Base-by-base conservation (phyloP, 805 yeast genomes). In the Lipomyces sp. region DNA sequence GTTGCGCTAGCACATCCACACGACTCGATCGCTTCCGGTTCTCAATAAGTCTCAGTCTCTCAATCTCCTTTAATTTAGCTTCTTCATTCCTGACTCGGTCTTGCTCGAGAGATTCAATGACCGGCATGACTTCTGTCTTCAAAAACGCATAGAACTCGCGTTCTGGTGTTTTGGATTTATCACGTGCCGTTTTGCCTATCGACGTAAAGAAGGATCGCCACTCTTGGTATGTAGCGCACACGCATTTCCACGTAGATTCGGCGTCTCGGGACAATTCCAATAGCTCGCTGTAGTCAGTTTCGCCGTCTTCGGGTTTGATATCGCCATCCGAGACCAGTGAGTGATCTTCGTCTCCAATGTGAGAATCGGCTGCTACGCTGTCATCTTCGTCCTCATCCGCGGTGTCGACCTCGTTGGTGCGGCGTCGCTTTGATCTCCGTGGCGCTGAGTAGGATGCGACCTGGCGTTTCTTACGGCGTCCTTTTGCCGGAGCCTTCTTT, bases 21-120 rank as follows among this genome's bases (percentile, higher is more conserved):
- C 80, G 75, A 24, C 77, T 72, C 0, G 78, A 75, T 35, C 77
- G 72, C 66, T 77, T 77, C 3, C 79, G 69, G 56, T 73, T 75
- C 37, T 77, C 78, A 50, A 71, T 72, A 11, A 74, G 33, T 5
- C 73, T 59, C 11, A 70, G 69, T 62, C 71, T 73, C 15, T 64
- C 69, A 18, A 78, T 71, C 33, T 69, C 73, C 51, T 69, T 63
- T 48, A 73, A 73, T 29, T 78, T 71, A 6, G 66, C 60, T 33
- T 55, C 69, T 15, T 78, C 78, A 13, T 69, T 67, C 24, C 63
- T 56, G 32, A 57, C 34, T 35, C 79, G 64, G 3, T 61, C 67
- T 15, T 55, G 68, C 56, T 76, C 78, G 37, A 72, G 61, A 53
- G 73, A 73, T 55, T 73, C 75, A 15, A 77, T 70, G 32, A 73